phyloP scores from a whole-genome alignment of 2,329 filamentous ascomycete species.

The Huntiella abstrusa region DNA sequence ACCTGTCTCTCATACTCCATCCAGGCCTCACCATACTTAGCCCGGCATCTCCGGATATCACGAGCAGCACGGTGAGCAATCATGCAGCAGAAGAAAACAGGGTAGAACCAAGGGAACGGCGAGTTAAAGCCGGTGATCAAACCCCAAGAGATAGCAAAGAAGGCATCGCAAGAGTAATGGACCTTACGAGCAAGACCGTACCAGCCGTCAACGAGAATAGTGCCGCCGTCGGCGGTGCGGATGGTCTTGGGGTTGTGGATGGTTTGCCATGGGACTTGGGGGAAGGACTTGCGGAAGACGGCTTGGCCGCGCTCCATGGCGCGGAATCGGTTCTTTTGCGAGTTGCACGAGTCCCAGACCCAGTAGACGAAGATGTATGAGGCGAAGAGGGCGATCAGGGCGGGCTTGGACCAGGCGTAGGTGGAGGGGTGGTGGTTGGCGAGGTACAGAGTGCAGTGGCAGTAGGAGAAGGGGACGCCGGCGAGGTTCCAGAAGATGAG shows the following conservation, averaged over 20 bases:
- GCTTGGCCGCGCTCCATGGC: slow-evolving; percentile 55
- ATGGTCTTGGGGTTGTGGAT: slow-evolving; percentile 67
- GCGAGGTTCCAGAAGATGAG: slow-evolving; percentile 95
- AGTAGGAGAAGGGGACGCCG: slow-evolving; percentile 78
- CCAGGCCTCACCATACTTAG: slow-evolving; percentile 72
- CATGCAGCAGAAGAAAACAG: slow-evolving; percentile 65
- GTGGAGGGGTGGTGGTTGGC: slow-evolving; percentile 63
- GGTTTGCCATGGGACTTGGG: slow-evolving; percentile 75
- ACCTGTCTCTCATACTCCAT: slow-evolving; percentile 59
- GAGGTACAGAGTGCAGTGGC: slow-evolving; percentile 80
- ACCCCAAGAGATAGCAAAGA: slow-evolving; percentile 32
- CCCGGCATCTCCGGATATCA: slow-evolving; percentile 59
- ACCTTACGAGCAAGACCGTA: slow-evolving; percentile 53
- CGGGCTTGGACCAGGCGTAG: slow-evolving; percentile 58
- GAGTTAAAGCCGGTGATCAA: slow-evolving; percentile 33
- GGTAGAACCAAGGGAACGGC: slow-evolving; percentile 84
- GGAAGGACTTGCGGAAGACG: slow-evolving; percentile 60
- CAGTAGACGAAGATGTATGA: slow-evolving; percentile 74
- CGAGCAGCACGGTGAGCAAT: slow-evolving; percentile 60
- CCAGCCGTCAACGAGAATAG: slow-evolving; percentile 72
- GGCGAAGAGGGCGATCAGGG: slow-evolving; percentile 43
- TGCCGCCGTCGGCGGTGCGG: slow-evolving; percentile 51
- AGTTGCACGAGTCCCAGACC: slow-evolving; percentile 83
- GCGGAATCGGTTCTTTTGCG: slow-evolving; percentile 85
- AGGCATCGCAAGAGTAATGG: slow-evolving; percentile 30